Conservation (phyloP, 768 basidiomycete genomes). For the Tylopilus felleus region DNA sequence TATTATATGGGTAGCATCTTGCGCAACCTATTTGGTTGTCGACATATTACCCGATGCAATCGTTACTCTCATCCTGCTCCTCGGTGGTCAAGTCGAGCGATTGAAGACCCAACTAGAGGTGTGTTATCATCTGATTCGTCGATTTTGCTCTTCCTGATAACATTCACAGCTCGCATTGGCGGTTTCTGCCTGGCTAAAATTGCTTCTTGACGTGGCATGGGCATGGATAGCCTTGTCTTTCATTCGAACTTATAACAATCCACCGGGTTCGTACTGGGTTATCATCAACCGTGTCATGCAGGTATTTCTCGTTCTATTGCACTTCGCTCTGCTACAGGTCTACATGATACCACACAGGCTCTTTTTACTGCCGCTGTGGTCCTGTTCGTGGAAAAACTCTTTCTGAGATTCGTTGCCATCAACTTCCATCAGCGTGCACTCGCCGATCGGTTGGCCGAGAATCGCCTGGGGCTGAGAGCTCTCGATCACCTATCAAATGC, state of each 20-base stretch:
- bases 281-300: conserved; percentile 70
- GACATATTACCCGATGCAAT: conserved; percentile 59
- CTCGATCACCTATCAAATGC: conserved; percentile 71
- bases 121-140: conserved; percentile 1
- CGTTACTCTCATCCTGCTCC: conserved; percentile 48
- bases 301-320: conserved; percentile 34
- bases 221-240: conserved; percentile 72
- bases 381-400: conserved; percentile 53
- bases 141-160: not conserved
- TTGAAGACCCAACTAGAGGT: conserved; percentile 71
- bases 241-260: conserved; percentile 53
- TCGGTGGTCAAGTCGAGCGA: conserved; percentile 62
- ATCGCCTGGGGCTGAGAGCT: conserved; percentile 63
- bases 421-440: conserved; percentile 77
- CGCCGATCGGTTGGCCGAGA: conserved; percentile 69
- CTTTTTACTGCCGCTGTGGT: conserved; percentile 44
- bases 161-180: conserved; percentile 55
- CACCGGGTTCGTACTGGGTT: conserved; percentile 64
- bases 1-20: conserved; percentile 60
- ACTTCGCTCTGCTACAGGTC: conserved; percentile 1
- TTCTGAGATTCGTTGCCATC: conserved; percentile 74
- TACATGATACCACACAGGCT: conserved; percentile 30
- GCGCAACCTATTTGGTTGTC: conserved; percentile 60
- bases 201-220: conserved; percentile 63
- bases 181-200: conserved; percentile 68